Evolutionary conservation across 208 protist genomes (phyloP).

Genomic region (Tritrichomonas musculus): DNA sequence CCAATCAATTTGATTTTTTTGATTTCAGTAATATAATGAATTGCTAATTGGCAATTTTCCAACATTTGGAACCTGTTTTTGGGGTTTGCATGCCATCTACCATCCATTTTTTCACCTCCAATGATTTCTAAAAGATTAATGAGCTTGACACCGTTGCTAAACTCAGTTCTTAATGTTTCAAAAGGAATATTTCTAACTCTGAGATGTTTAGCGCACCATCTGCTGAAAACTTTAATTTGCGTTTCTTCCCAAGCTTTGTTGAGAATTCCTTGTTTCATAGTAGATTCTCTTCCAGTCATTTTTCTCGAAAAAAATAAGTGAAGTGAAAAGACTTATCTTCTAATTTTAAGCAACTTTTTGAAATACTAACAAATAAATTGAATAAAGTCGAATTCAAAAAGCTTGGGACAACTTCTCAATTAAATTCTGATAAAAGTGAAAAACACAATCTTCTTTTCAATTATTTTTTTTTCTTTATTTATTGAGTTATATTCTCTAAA

Average conservation of each 20-base stretch:
- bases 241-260: background rate
- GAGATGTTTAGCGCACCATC: background rate
- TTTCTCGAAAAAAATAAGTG: too few relatives aligned
- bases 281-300: background rate
- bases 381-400: too few relatives aligned
- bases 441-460: too few relatives aligned
- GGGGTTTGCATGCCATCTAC: background rate
- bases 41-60: background rate
- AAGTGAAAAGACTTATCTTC: too few relatives aligned
- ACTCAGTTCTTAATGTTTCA: background rate
- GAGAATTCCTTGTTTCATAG: background rate
- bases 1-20: background rate
- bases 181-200: background rate
- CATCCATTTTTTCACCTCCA: background rate
- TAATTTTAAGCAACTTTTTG: too few relatives aligned
- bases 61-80: background rate
- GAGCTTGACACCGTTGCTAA: background rate
- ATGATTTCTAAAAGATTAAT: background rate
- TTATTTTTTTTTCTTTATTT: too few relatives aligned
- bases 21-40: background rate
- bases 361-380: too few relatives aligned
- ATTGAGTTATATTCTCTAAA: too few relatives aligned
- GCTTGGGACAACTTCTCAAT: too few relatives aligned
- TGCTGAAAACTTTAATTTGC: slow-evolving; percentile 21
- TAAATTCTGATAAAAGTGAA: too few relatives aligned